phyloP scores from a whole-genome alignment of 768 basidiomycete genomes.

The Psilocybe tampanensis region DNA sequence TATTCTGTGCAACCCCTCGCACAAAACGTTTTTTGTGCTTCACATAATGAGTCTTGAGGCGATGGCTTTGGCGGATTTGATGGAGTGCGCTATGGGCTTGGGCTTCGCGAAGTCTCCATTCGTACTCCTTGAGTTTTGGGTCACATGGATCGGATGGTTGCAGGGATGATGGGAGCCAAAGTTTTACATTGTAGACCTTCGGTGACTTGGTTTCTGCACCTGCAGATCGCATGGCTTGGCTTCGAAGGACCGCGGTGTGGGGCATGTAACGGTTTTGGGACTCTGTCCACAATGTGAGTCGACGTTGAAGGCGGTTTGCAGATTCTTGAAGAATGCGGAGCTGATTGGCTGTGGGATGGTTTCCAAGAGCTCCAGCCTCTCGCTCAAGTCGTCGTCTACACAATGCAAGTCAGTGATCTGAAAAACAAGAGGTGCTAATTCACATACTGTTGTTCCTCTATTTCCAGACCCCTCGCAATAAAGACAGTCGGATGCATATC shows the following conservation, averaged over 20 bases:
- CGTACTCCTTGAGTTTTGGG: slow-evolving; percentile 1
- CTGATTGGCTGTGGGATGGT: slow-evolving; percentile 11
- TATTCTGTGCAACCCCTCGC: slow-evolving; percentile 10
- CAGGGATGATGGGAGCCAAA: slow-evolving; percentile 9
- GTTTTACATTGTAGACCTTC: background rate
- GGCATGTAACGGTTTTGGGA: slow-evolving; percentile 11
- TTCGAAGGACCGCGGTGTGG: background rate
- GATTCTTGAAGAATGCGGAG: slow-evolving; percentile 3
- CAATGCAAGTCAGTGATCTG: background rate
- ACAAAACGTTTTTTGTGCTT: slow-evolving; percentile 8
- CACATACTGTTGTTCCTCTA: slow-evolving; percentile 12
- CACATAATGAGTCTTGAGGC: slow-evolving; percentile 4
- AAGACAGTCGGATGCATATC: background rate
- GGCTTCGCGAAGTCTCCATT: slow-evolving; percentile 16
- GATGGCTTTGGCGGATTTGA: slow-evolving; percentile 14
- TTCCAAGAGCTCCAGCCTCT: background rate
- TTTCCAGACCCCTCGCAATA: slow-evolving; percentile 5
- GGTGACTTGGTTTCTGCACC: background rate
- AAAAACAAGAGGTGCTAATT: background rate
- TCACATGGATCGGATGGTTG: background rate
- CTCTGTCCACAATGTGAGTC: slow-evolving; percentile 9
- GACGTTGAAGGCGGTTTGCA: slow-evolving; percentile 5
- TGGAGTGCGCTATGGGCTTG: slow-evolving; percentile 19
- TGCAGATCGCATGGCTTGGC: background rate
- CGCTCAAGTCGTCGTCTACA: slow-evolving; percentile 2